Evolutionary conservation across 169 alveolate genomes (phyloP).

Genomic region (Plasmodium adleri): DNA sequence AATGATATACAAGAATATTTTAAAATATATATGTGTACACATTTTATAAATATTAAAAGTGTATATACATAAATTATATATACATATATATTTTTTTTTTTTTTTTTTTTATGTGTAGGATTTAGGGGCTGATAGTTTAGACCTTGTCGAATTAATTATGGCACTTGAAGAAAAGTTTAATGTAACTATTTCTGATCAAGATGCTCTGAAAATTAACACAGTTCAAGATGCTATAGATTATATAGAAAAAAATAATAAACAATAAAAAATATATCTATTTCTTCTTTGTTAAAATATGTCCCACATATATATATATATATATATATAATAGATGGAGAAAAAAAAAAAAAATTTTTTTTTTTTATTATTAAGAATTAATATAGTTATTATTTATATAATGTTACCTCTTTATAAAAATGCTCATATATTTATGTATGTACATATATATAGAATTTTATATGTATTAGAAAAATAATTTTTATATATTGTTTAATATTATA

Average conservation of each 20-base stretch:
- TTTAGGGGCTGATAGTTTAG: constrained; percentile 89
- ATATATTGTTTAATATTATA: too few species aligned
- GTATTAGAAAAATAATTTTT: too few species aligned
- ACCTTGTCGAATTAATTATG: constrained; percentile 87
- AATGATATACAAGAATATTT: not conserved
- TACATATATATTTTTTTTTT: not conserved
- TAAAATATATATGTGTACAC: not conserved
- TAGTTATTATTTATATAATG: too few species aligned
- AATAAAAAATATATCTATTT: not conserved
- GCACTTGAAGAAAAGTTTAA: constrained; percentile 89
- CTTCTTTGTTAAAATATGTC: too few species aligned
- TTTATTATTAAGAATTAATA: too few species aligned
- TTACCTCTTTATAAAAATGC: too few species aligned
- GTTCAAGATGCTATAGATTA: constrained; percentile 82
- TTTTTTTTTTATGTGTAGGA: constrained; percentile 78
- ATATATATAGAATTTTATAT: too few species aligned
- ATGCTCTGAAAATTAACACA: constrained; percentile 82
- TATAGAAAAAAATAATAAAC: constrained; percentile 77
- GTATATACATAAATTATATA: constrained; percentile 2
- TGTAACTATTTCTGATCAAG: constrained; percentile 86
- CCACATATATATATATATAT: too few species aligned
- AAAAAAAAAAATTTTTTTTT: not conserved
- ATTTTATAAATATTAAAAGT: not conserved
- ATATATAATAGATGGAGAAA: too few species aligned
- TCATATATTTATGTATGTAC: too few species aligned